A percentile compares a stretch with the other conserved stretches of the same genome.
These are phyloP conservation scores for Tulasnella sp. DNA, from an alignment of 768 basidiomycete genomes.

Conservation along the genomic window DNA sequence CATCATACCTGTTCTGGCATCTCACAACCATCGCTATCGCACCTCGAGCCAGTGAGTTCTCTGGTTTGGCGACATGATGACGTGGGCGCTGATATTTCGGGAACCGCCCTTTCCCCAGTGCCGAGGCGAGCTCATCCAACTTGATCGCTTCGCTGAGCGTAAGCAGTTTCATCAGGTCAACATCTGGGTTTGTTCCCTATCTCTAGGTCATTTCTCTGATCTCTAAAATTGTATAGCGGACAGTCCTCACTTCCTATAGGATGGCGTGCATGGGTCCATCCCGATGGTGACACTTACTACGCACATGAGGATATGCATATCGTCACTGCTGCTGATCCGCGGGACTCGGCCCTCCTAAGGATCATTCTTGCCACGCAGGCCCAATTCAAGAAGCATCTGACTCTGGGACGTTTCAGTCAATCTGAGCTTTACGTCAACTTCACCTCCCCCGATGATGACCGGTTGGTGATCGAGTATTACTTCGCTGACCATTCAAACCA, in stretches of 20 bases:
- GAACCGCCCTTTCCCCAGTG: no score
- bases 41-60: no score
- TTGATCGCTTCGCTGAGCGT: neutral
- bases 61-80: no score
- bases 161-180: neutral
- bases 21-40: no score
- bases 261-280: neutral
- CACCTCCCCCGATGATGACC: no score
- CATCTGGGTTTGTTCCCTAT: neutral
- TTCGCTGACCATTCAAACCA: neutral
- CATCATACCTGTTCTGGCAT: no score
- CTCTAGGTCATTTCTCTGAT: neutral
- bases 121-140: no score
- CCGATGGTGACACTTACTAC: constrained; percentile 4
- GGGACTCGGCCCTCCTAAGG: neutral
- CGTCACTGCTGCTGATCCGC: neutral
- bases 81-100: no score
- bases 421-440: neutral
- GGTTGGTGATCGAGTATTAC: neutral
- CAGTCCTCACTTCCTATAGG: neutral
- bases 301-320: neutral
- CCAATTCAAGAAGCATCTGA: neutral
- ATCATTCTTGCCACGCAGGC: neutral
- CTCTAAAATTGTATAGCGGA: neutral
- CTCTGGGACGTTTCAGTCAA: neutral